Base-by-base conservation (phyloP, 129 eudicot species). In the Sambucus nigra region DNA sequence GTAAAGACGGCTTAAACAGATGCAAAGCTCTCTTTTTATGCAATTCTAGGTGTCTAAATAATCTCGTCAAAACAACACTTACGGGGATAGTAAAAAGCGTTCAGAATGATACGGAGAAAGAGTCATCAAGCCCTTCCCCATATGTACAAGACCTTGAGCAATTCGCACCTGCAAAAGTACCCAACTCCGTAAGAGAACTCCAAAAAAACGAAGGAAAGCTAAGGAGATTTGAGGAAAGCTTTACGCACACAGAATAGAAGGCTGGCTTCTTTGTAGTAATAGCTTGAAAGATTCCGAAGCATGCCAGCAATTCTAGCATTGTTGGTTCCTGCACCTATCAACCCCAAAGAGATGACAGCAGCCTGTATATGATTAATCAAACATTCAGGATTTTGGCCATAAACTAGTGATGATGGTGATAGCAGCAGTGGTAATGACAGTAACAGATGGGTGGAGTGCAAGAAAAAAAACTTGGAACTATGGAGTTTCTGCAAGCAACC, bases 261-360 rank as follows among this genome's bases (percentile, higher is more conserved):
- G 68, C 80, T 86, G 63, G 99, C 94, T 64, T 92, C 99, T 80
- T 86, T 92, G 83, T 82, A 86, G 79, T 92, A 86, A 59, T 92
- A 92, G 65, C 96, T 92, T 6, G 99, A 92, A 35, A 92, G 82
- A 69, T 92, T 92, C 22, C 99, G 93, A 62, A 92, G 96, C 99
- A 92, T 92, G 79, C 94, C 94, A 59, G 99, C 99, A 56, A 92
- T 86, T 74, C 99, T 70, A 9, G 99, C 99, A 69, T 92, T 92
- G 66, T 92, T 92, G 44, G 99, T 92, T 45, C 99, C 99, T 1
- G 99, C 96, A 55, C 99, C 99, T 9, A 92, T 92, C 76, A 92
- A 77, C 38, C 99, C 99, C 79, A 92, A 66, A 2, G 99, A 74
- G 20, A 92, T 68, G 41, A 92, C 80, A 39, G 99, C 96, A 51